phyloP scores from a whole-genome alignment of 1,284 basidiomycete species.

The Tilletia caries region DNA sequence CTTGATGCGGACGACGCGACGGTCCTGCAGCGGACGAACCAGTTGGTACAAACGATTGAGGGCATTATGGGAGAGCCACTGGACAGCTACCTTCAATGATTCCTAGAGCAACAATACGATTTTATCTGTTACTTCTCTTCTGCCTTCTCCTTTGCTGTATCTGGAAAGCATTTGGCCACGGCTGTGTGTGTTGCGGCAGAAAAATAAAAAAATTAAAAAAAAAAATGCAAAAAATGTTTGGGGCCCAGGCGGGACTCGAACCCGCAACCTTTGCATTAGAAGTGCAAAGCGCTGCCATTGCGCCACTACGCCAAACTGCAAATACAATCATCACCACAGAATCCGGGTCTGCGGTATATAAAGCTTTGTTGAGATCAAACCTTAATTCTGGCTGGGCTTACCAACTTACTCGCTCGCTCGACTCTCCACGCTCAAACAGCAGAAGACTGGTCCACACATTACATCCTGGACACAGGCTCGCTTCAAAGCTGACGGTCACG shows the following conservation, averaged over 20 bases:
- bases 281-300: conserved; percentile 11
- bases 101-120: too few species aligned
- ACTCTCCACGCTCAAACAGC: too few species aligned
- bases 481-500: too few species aligned
- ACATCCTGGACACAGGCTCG: too few species aligned
- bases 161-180: too few species aligned
- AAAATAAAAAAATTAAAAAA: too few species aligned
- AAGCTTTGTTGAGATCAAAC: neutral
- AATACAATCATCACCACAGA: neutral
- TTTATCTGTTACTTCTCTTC: too few species aligned
- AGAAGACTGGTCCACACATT: too few species aligned
- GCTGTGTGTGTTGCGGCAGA: too few species aligned
- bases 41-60: conserved; percentile 56
- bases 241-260: conserved; percentile 13
- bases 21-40: conserved; percentile 55
- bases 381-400: too few species aligned
- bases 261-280: conserved; percentile 10
- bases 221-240: neutral
- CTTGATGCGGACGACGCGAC: conserved; percentile 58
- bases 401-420: too few species aligned
- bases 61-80: conserved; percentile 54
- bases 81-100: conserved; percentile 52
- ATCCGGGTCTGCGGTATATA: neutral
- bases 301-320: neutral
- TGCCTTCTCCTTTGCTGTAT: too few species aligned